Evolutionary conservation across 2,329 filamentous ascomycete species (phyloP).

Genomic region (Neocucurbitaria cava): DNA sequence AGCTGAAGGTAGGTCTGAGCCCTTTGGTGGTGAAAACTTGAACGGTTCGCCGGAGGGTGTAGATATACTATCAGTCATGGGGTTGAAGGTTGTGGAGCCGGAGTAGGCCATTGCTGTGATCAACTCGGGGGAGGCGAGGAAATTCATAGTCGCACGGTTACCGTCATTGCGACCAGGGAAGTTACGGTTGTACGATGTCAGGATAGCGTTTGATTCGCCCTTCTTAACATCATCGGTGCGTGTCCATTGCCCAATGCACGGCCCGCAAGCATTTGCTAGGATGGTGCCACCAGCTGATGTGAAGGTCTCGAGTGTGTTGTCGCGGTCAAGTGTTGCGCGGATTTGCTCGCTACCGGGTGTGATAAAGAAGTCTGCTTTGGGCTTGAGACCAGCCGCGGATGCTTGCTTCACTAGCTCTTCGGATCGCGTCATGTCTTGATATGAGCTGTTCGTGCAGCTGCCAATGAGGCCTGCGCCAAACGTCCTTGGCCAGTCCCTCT

Average conservation of each 20-base stretch:
- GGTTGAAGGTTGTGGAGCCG: slow-evolving; percentile 93
- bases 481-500: slow-evolving; percentile 88
- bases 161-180: slow-evolving; percentile 97
- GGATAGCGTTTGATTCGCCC: slow-evolving; percentile 89
- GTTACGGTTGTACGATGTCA: slow-evolving; percentile 98
- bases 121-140: slow-evolving; percentile 93
- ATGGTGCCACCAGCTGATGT: slow-evolving; percentile 85
- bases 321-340: slow-evolving; percentile 87
- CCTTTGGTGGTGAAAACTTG: slow-evolving; percentile 78
- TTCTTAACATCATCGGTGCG: slow-evolving; percentile 85
- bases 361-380: slow-evolving; percentile 91
- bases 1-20: slow-evolving; percentile 66
- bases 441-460: slow-evolving; percentile 98
- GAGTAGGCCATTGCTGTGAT: slow-evolving; percentile 96
- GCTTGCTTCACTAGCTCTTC: slow-evolving; percentile 94
- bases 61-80: slow-evolving; percentile 82
- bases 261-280: slow-evolving; percentile 90
- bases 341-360: slow-evolving; percentile 98
- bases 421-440: slow-evolving; percentile 96
- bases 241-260: slow-evolving; percentile 91
- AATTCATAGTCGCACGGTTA: slow-evolving; percentile 97
- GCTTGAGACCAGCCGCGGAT: slow-evolving; percentile 84
- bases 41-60: slow-evolving; percentile 83
- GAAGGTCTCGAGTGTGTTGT: slow-evolving; percentile 86
- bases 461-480: slow-evolving; percentile 94